Evolutionary conservation across 176 grass and related monocot species (phyloP).

Genomic region (Triticum dicoccoides): DNA sequence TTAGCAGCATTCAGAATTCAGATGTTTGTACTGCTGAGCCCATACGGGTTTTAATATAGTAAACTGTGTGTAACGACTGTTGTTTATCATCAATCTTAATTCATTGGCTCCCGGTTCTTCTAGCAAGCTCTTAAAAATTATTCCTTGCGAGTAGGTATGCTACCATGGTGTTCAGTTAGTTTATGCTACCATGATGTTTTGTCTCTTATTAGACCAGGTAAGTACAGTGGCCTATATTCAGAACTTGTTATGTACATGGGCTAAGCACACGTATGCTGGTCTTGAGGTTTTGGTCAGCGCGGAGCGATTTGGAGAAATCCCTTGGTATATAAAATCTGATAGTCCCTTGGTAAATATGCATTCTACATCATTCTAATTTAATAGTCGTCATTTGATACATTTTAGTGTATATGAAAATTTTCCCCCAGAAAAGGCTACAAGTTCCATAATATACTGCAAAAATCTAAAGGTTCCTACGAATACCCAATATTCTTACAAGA

Average conservation of each 20-base stretch:
- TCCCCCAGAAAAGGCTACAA: not conserved
- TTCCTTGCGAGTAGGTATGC: not conserved
- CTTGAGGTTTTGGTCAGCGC: not conserved
- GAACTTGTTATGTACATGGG: not conserved
- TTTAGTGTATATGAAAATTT: not conserved
- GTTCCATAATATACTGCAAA: not conserved
- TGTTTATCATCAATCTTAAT: not conserved
- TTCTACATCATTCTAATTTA: not conserved
- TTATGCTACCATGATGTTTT: not conserved
- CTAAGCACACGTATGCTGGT: too few species aligned
- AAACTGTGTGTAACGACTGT: not conserved
- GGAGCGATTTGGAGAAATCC: not conserved
- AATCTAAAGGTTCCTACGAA: not conserved
- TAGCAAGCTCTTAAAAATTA: not conserved
- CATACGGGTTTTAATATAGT: not conserved
- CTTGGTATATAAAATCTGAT: not conserved
- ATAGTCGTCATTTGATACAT: not conserved
- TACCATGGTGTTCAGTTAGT: not conserved
- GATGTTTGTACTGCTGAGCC: not conserved
- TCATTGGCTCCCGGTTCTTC: not conserved
- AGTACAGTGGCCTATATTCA: not conserved
- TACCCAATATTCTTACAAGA: not conserved
- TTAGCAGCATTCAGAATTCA: not conserved
- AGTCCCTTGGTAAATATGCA: not conserved
- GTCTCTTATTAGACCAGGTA: constrained; percentile 7